These are phyloP conservation scores for Millerozyma acaciae DNA, from an alignment of 805 yeast genomes.

Conservation along the genomic window DNA sequence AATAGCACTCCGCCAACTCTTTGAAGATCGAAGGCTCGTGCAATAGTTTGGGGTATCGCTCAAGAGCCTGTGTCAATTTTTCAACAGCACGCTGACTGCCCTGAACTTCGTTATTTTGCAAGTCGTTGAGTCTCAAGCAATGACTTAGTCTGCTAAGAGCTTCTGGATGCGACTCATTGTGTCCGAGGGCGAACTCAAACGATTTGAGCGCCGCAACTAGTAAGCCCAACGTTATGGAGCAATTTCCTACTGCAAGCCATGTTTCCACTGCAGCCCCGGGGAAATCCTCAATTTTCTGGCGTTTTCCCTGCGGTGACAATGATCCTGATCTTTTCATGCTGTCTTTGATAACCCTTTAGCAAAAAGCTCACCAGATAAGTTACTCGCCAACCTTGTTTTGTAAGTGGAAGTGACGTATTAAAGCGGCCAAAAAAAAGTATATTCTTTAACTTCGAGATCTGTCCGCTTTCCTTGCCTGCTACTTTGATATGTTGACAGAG, in stretches of 20 bases:
- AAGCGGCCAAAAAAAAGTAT: no score
- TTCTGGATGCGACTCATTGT: slow-evolving; percentile 34
- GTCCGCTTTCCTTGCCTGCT: no score
- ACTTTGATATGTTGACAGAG: no score
- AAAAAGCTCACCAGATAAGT: no score
- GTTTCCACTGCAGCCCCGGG: slow-evolving; percentile 32
- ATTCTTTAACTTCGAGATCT: no score
- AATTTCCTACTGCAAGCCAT: slow-evolving; percentile 46
- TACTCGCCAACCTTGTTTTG: no score
- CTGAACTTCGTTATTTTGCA: slow-evolving; percentile 31
- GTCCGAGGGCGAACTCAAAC: slow-evolving; percentile 40
- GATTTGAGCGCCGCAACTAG: slow-evolving; percentile 38
- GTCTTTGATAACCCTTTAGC: no score
- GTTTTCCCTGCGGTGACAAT: background rate
- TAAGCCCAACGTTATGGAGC: slow-evolving; percentile 42
- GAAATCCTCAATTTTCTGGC: slow-evolving; percentile 8
- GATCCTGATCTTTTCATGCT: slow-evolving; percentile 2
- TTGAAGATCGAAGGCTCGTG: slow-evolving; percentile 40
- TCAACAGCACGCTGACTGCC: slow-evolving; percentile 41
- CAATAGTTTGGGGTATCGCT: slow-evolving; percentile 32
- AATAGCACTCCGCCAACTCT: slow-evolving; percentile 51
- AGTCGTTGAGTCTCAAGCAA: slow-evolving; percentile 37
- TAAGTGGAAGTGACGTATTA: no score
- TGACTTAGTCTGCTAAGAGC: slow-evolving; percentile 45
- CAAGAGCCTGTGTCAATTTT: slow-evolving; percentile 35